phyloP scores from a whole-genome alignment of 2,329 filamentous ascomycete species.

The Calonectria crousiana region DNA sequence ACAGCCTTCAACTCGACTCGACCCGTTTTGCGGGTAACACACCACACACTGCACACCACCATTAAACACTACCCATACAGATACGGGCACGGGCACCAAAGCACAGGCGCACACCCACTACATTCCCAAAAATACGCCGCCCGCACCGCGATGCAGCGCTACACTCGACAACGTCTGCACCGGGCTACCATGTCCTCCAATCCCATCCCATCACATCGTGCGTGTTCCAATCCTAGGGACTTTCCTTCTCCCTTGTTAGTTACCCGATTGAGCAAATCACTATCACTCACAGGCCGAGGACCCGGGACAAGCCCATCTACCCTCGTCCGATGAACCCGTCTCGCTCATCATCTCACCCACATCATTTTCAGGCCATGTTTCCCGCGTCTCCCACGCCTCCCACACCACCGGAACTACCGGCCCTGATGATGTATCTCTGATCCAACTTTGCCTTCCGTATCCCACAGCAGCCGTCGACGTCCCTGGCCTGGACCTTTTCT shows the following conservation, averaged over 20 bases:
- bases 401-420: conserved; percentile 29
- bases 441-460: neutral
- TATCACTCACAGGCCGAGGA: neutral
- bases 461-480: neutral
- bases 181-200: conserved; percentile 9
- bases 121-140: conserved; percentile 9
- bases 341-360: conserved; percentile 24
- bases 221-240: neutral
- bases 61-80: neutral
- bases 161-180: neutral
- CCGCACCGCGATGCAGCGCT: neutral
- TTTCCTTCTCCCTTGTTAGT: neutral
- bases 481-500: neutral
- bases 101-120: neutral
- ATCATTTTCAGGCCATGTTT: neutral
- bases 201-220: neutral
- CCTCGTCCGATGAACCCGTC: conserved; percentile 5
- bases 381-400: conserved; percentile 26
- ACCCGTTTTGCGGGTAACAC: conserved; percentile 1
- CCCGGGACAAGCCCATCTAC: neutral
- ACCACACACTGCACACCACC: neutral
- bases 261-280: neutral
- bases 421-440: conserved; percentile 22
- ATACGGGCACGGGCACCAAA: neutral
- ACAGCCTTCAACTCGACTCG: conserved; percentile 8